These are phyloP conservation scores for Chalara sp. DNA, from an alignment of 2,329 filamentous ascomycete species.

Conservation along the genomic window DNA sequence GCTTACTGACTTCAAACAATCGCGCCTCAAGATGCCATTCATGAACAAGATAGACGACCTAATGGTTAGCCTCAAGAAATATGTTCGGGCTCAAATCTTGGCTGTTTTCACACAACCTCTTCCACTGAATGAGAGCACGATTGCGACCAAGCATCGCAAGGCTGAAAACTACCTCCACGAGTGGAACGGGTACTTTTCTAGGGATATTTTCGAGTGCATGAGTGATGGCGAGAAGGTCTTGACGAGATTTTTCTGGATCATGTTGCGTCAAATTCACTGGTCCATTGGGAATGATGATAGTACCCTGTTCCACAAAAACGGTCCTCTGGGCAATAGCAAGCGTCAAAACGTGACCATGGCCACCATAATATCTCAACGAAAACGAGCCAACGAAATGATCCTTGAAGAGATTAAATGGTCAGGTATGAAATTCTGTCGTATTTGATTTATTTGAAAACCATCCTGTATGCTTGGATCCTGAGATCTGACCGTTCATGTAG, in stretches of 20 bases:
- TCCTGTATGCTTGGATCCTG: background rate
- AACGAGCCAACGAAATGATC: background rate
- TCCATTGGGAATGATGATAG: background rate
- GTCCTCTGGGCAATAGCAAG: background rate
- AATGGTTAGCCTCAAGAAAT: background rate
- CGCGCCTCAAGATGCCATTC: too few species aligned
- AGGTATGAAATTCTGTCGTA: background rate
- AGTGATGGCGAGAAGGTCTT: conserved; percentile 21
- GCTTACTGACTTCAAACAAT: conserved; percentile 9
- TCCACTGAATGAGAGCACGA: background rate
- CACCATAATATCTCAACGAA: background rate
- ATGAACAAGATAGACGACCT: background rate
- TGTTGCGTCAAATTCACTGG: conserved; percentile 7
- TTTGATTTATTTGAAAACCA: background rate
- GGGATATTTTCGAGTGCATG: conserved; percentile 13
- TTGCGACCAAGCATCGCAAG: conserved; percentile 7
- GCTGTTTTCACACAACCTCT: background rate
- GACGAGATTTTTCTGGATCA: conserved; percentile 27
- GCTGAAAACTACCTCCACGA: conserved; percentile 3
- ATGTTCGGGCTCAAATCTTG: conserved; percentile 6
- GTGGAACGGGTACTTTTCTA: conserved; percentile 4
- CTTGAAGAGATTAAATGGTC: background rate
- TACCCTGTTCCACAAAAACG: background rate
- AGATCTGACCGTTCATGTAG: too few species aligned
- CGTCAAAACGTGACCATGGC: background rate